These are phyloP conservation scores for Malbranchea cinnamomea DNA, from an alignment of 2,329 filamentous ascomycete species.

Conservation along the genomic window DNA sequence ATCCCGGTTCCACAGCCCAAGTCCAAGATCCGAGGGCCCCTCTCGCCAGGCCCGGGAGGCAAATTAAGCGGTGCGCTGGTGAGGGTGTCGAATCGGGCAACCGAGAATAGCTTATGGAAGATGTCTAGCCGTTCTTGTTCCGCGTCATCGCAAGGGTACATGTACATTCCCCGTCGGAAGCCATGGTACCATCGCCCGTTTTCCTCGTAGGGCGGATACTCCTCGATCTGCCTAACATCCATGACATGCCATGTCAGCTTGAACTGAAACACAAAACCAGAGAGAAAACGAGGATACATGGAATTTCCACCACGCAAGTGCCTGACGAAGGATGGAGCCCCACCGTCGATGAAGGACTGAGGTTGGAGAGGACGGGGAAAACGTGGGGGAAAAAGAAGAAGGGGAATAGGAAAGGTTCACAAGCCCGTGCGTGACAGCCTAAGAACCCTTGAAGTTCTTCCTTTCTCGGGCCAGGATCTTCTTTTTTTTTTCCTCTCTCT, in stretches of 20 bases:
- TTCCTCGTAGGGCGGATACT: conserved; percentile 38
- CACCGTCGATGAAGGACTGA: too few relatives aligned
- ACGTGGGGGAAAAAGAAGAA: too few relatives aligned
- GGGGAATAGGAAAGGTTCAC: too few relatives aligned
- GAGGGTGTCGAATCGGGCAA: conserved; percentile 40
- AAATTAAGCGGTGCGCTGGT: conserved; percentile 24
- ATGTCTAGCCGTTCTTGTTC: conserved; percentile 70
- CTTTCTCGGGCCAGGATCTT: too few relatives aligned
- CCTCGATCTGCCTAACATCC: conserved; percentile 19
- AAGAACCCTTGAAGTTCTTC: too few relatives aligned
- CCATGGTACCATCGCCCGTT: conserved; percentile 58
- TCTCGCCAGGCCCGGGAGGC: conserved; percentile 4
- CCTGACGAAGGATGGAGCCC: too few relatives aligned
- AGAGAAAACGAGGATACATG: too few relatives aligned
- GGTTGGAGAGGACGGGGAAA: too few relatives aligned
- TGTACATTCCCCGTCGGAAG: conserved; percentile 53
- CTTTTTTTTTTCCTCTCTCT: too few relatives aligned
- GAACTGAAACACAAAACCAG: background rate
- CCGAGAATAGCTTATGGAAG: conserved; percentile 61
- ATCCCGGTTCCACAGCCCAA: conserved; percentile 80
- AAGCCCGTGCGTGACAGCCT: too few relatives aligned
- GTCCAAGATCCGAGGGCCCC: conserved; percentile 37
- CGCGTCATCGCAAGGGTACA: conserved; percentile 62
- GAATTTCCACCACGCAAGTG: too few relatives aligned
- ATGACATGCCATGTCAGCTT: conserved; percentile 4